These are phyloP conservation scores for Ceratobasidium sp. DNA, from an alignment of 1,284 basidiomycete genomes.

Conservation along the genomic window DNA sequence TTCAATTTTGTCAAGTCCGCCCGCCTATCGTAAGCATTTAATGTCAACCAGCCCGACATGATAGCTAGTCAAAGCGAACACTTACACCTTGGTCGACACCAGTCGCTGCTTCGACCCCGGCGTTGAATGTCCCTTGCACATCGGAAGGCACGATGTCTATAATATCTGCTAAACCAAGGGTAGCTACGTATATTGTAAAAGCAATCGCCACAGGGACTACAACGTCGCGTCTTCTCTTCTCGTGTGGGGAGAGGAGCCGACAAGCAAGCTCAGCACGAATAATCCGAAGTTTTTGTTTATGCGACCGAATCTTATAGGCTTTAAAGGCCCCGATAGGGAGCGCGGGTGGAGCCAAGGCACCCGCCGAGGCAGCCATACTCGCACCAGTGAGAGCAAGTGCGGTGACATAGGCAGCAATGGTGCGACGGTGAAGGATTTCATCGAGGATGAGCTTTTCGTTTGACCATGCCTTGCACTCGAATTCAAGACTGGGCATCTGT, in stretches of 20 bases:
- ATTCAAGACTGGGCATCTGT: neutral
- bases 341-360: neutral
- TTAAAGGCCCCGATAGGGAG: constrained; percentile 36
- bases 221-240: constrained; percentile 23
- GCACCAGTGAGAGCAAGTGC: constrained; percentile 29
- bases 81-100: constrained; percentile 16
- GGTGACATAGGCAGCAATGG: constrained; percentile 25
- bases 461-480: neutral
- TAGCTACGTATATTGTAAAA: constrained; percentile 7
- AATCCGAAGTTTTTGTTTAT: constrained; percentile 9
- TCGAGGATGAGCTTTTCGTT: constrained; percentile 19
- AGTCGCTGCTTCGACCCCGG: neutral
- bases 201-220: constrained; percentile 29
- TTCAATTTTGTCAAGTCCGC: neutral
- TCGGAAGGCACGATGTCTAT: constrained; percentile 21
- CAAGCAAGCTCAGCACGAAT: constrained; percentile 26
- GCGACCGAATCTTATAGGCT: constrained; percentile 28
- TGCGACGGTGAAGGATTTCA: constrained; percentile 25
- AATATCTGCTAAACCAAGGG: constrained; percentile 31
- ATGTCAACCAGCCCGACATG: no score
- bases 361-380: neutral
- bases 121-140: constrained; percentile 12
- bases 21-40: no score
- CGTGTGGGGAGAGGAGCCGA: neutral
- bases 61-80: neutral